Percentiles rank a stretch among this genome's conserved stretches.
Evolutionary conservation across 2,329 filamentous ascomycete genomes (phyloP).

Genomic region (Paracamarosporium sp.): DNA sequence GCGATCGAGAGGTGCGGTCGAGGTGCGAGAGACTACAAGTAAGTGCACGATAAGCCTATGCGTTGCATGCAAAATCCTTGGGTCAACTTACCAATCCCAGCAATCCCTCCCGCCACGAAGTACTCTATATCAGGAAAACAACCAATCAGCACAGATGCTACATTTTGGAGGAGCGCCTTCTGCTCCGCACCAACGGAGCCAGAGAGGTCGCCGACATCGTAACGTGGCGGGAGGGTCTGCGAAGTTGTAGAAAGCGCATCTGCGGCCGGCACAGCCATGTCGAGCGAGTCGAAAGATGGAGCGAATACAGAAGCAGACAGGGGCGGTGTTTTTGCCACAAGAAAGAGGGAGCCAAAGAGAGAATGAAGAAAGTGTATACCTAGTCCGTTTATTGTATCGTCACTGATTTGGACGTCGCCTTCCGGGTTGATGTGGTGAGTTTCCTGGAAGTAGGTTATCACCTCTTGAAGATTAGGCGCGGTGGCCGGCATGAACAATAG

Average conservation of each 20-base stretch:
- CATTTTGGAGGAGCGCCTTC: slow-evolving; percentile 36
- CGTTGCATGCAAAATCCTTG: neutral
- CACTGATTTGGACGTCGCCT: slow-evolving; percentile 90
- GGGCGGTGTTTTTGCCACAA: slow-evolving; percentile 64
- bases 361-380: slow-evolving; percentile 80
- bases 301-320: slow-evolving; percentile 29
- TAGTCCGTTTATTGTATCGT: slow-evolving; percentile 90
- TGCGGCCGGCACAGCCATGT: slow-evolving; percentile 32
- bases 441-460: slow-evolving; percentile 89
- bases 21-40: slow-evolving; percentile 78
- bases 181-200: slow-evolving; percentile 36
- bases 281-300: slow-evolving; percentile 31
- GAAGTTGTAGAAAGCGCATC: slow-evolving; percentile 28
- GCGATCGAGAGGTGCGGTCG: slow-evolving; percentile 93
- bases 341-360: slow-evolving; percentile 78
- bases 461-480: slow-evolving; percentile 75
- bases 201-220: slow-evolving; percentile 32
- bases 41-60: slow-evolving; percentile 4
- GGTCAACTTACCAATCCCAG: slow-evolving; percentile 67
- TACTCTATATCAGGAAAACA: slow-evolving; percentile 89
- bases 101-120: slow-evolving; percentile 93
- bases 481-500: slow-evolving; percentile 83
- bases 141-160: slow-evolving; percentile 60
- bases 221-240: slow-evolving; percentile 46
- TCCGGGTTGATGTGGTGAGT: slow-evolving; percentile 90